Evolutionary conservation across 2,329 filamentous ascomycete genomes (phyloP).

Genomic region (Pestalotiopsis sp.): DNA sequence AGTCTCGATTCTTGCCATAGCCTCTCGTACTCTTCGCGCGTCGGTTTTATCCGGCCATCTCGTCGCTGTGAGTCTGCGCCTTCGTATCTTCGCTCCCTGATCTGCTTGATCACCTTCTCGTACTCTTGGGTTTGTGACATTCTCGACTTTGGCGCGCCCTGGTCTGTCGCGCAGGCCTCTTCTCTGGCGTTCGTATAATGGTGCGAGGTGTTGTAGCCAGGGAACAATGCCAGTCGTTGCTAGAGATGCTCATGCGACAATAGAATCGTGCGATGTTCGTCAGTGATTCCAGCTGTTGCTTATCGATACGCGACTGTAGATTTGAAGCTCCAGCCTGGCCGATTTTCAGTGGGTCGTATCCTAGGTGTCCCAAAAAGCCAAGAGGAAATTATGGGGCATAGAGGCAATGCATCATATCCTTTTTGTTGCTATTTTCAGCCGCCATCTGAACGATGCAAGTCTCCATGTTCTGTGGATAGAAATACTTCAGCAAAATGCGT

Average conservation of each 20-base stretch:
- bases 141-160: neutral
- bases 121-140: neutral
- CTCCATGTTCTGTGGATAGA: too few relatives aligned
- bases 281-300: neutral
- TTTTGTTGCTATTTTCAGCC: neutral
- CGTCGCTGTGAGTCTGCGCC: neutral
- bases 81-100: neutral
- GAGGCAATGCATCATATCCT: neutral
- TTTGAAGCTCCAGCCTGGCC: neutral
- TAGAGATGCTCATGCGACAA: neutral
- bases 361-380: neutral
- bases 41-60: slow-evolving; percentile 14
- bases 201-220: neutral
- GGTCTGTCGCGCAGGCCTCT: neutral
- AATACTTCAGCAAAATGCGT: too few relatives aligned
- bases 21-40: slow-evolving; percentile 35
- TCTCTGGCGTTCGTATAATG: neutral
- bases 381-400: neutral
- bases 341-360: neutral
- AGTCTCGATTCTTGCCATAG: slow-evolving; percentile 49
- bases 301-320: neutral
- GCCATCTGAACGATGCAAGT: neutral
- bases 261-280: neutral
- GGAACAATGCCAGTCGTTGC: neutral
- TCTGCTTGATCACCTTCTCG: neutral